Evolutionary conservation across 805 yeast genomes (phyloP).

Genomic region (Teunomyces barrocoloradensis): DNA sequence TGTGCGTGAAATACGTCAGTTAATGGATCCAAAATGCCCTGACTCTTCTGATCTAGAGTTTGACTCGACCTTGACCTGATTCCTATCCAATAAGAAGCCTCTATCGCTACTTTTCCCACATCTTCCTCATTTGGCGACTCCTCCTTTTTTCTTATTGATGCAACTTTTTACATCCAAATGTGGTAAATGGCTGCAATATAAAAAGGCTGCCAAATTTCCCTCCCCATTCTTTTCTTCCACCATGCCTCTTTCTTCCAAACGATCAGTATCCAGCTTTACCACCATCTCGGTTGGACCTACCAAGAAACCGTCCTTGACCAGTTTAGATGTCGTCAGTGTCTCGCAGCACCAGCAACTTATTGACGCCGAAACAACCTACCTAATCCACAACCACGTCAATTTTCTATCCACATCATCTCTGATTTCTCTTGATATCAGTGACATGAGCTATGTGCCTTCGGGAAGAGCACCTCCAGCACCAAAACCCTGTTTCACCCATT

Average conservation of each 20-base stretch:
- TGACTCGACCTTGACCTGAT: not conserved
- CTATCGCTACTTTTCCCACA: not conserved
- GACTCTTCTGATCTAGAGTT: not conserved
- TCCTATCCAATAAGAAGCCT: not conserved
- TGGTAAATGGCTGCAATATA: not conserved
- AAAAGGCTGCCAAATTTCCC: not conserved
- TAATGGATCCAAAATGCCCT: too few relatives aligned
- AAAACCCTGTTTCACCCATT: not conserved
- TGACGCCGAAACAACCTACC: not conserved
- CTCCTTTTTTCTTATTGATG: not conserved
- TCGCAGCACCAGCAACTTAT: not conserved
- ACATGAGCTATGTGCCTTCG: not conserved
- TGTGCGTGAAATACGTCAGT: too few relatives aligned
- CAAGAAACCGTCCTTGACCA: not conserved
- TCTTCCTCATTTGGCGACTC: not conserved
- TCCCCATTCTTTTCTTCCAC: not conserved
- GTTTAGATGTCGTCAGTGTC: not conserved
- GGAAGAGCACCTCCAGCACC: slow-evolving; percentile 2
- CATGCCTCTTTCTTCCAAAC: not conserved
- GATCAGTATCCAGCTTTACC: not conserved
- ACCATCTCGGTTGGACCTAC: not conserved
- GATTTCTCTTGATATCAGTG: not conserved
- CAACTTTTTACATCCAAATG: not conserved
- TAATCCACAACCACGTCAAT: not conserved
- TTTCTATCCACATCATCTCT: not conserved